Evolutionary conservation across 345 rosid genomes (phyloP).

Genomic region (Trapa incisa): DNA sequence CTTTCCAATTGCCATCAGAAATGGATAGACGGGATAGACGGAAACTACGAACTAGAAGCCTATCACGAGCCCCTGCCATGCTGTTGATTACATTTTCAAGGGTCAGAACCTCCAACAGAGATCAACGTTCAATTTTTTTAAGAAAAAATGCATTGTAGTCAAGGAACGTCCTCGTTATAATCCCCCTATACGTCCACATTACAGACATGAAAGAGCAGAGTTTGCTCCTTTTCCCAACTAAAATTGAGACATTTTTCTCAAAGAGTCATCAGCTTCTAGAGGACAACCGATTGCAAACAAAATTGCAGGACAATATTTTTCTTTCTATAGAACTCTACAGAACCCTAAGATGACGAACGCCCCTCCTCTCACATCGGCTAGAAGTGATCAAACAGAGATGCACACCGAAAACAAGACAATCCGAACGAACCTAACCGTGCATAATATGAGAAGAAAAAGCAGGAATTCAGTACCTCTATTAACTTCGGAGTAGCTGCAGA

Average conservation of each 20-base stretch:
- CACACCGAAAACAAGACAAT: background rate
- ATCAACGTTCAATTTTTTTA: background rate
- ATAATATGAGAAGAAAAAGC: background rate
- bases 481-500: background rate
- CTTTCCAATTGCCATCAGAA: background rate
- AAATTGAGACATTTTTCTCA: background rate
- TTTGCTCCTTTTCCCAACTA: background rate
- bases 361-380: background rate
- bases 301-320: background rate
- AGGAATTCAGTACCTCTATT: background rate
- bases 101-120: background rate
- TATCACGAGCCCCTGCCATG: conserved; percentile 9
- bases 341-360: background rate
- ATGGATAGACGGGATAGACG: background rate
- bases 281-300: background rate
- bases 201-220: background rate
- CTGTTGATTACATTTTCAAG: background rate
- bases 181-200: too few species aligned
- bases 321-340: background rate
- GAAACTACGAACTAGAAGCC: conserved; percentile 1
- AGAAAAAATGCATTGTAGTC: background rate
- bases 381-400: background rate
- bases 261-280: background rate
- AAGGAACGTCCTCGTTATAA: background rate
- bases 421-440: background rate